Percentiles rank a stretch among this genome's conserved stretches.
Evolutionary conservation across 768 basidiomycete genomes (phyloP).

Genomic region (Lentinus tigrinus): DNA sequence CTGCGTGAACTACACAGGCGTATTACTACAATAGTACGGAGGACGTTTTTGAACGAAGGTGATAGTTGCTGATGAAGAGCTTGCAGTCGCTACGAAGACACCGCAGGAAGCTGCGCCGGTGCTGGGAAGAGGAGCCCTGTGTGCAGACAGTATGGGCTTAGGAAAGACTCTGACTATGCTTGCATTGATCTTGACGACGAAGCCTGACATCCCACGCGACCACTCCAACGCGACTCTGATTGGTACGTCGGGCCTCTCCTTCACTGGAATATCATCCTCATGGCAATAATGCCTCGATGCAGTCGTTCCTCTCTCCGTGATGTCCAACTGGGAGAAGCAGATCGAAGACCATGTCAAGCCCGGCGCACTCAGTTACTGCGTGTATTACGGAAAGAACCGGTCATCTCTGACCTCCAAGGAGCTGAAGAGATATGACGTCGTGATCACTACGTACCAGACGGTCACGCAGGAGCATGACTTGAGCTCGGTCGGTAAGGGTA

Average conservation of each 20-base stretch:
- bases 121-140: constrained; percentile 82
- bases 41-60: not conserved
- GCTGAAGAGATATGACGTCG: constrained; percentile 68
- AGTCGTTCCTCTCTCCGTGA: constrained; percentile 82
- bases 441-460: constrained; percentile 83
- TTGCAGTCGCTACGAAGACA: constrained; percentile 74
- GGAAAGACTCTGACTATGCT: constrained; percentile 93
- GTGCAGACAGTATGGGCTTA: constrained; percentile 88
- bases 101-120: constrained; percentile 63
- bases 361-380: constrained; percentile 50
- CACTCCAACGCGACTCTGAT: constrained; percentile 76
- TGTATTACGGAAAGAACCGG: constrained; percentile 76
- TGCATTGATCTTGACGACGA: constrained; percentile 76
- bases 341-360: constrained; percentile 67
- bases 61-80: not conserved
- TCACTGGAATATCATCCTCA: not conserved
- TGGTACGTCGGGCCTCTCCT: constrained; percentile 42
- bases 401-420: constrained; percentile 54
- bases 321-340: constrained; percentile 90
- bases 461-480: constrained; percentile 54
- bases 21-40: constrained; percentile 41
- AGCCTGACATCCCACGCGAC: constrained; percentile 52
- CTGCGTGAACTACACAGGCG: constrained; percentile 14
- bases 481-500: constrained; percentile 11
- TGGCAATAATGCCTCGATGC: too few relatives aligned